Evolutionary conservation across 192 early-diverging fungal genomes (phyloP).

Genomic region (Rhizoclosmatium globosum): DNA sequence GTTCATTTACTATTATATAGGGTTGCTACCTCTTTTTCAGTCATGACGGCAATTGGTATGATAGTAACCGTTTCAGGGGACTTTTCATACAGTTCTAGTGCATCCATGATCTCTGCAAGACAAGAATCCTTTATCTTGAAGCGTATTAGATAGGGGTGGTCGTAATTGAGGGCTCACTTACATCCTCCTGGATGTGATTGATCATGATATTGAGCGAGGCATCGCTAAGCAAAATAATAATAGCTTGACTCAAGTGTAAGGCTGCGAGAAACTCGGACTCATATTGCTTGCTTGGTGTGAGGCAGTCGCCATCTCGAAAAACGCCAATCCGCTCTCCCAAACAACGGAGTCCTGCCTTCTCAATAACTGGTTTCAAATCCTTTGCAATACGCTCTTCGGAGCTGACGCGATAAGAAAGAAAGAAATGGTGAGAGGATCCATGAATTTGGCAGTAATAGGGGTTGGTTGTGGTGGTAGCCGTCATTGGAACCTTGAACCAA

Average conservation of each 20-base stretch:
- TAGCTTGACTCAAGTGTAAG: not conserved
- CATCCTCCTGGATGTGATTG: not conserved
- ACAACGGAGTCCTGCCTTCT: not conserved
- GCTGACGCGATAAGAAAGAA: constrained; percentile 8
- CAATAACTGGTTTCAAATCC: not conserved
- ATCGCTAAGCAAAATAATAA: constrained; percentile 13
- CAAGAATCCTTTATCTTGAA: not conserved
- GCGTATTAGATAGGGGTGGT: not conserved
- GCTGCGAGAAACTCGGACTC: not conserved
- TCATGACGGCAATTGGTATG: constrained; percentile 7
- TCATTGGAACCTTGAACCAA: not conserved
- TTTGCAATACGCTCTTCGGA: not conserved
- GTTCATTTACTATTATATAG: not conserved
- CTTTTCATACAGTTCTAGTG: not conserved
- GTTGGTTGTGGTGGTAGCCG: not conserved
- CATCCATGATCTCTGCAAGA: not conserved
- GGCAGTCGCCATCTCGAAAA: constrained; percentile 5
- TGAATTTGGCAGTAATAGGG: constrained; percentile 1
- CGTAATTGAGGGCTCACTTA: not conserved
- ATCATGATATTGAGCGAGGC: constrained; percentile 1
- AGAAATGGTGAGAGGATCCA: not conserved
- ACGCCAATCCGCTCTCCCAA: constrained; percentile 1
- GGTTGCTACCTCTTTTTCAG: not conserved
- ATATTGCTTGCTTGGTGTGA: not conserved
- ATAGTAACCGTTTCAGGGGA: not conserved